phyloP scores from a whole-genome alignment of 2,329 filamentous ascomycete genomes.

The Monosporascus sp. region DNA sequence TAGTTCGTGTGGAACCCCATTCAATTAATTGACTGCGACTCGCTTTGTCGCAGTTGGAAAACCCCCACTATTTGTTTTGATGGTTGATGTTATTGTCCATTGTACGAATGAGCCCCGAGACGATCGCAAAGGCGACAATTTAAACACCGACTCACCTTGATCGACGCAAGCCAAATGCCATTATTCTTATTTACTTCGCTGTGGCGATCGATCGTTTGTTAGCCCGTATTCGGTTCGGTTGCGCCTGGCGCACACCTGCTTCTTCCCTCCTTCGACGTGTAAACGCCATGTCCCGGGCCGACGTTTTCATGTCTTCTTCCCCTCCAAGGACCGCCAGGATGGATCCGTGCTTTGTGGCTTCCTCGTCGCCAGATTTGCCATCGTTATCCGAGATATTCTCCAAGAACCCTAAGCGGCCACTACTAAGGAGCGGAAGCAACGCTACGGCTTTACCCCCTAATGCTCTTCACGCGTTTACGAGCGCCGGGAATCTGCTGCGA shows the following conservation, averaged over 20 bases:
- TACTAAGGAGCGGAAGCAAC: slow-evolving; percentile 32
- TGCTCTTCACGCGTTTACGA: slow-evolving; percentile 35
- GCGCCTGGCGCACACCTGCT: slow-evolving; percentile 42
- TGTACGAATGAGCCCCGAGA: neutral
- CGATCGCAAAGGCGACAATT: no score
- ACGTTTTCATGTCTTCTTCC: slow-evolving; percentile 27
- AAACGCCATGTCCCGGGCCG: slow-evolving; percentile 27
- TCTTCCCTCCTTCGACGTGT: slow-evolving; percentile 18
- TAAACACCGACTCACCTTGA: neutral
- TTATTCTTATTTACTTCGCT: neutral
- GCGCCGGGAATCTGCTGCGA: slow-evolving; percentile 33
- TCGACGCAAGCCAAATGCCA: neutral
- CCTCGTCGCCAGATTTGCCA: slow-evolving; percentile 53
- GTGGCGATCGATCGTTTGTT: slow-evolving; percentile 13
- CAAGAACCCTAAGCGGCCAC: slow-evolving; percentile 27
- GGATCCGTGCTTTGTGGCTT: slow-evolving; percentile 28
- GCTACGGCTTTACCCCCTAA: slow-evolving; percentile 32
- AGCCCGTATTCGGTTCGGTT: slow-evolving; percentile 27
- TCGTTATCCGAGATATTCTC: slow-evolving; percentile 44
- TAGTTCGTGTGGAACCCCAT: neutral
- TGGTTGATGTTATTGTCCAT: neutral
- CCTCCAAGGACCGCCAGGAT: slow-evolving; percentile 16
- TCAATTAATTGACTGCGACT: neutral
- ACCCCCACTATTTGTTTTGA: neutral
- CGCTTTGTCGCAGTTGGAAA: neutral